Base-by-base conservation (phyloP, 768 basidiomycete genomes). In the Boletus sensibilis region DNA sequence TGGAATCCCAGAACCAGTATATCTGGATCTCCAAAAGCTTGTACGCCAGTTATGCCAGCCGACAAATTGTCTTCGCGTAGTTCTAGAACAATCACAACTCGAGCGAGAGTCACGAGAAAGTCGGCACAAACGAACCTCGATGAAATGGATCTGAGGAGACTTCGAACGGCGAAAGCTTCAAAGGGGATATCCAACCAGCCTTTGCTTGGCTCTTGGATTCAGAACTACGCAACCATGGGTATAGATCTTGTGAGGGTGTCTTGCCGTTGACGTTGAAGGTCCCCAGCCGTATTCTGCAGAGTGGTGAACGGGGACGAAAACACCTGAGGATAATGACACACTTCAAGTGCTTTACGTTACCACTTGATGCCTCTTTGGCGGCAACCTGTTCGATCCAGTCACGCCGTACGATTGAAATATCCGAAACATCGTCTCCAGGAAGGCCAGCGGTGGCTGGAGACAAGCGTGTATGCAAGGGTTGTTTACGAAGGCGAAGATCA, bases 211-310 rank as follows among this genome's bases (percentile, higher is more conserved):
- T n/a, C 29, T 51, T 33, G 13, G 48, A 34, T 44, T 29, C 50
- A 8, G 37, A 25, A 9, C 74, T 68, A 41, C 80, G 74, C 31
- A 90, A 64, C 89, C 90, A 92, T 3, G 79, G 68, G 5, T 82
- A 81, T 10, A 93, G 72, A 65, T 90, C 87, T 59, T 88, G 86
- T 3, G 86, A 83, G 1, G 92, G 88, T 37, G 81, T 61, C 64
- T 84, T 85, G 1, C 89, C 90, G 62, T 92, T 91, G 44, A 93
- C 90, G 62, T 94, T 94, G 75, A 93, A 94, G 0, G 88, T 90
- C 21, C 91, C 90, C 18, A 88, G 56, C 7, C 88, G 85, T 47
- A 92, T 65, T 33, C 88, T 89, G 35, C 25, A 52, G 33, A 21
- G 27, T 8, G 21, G 29, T 60, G 40, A 59, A 35, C 1, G 25